Percentiles rank a stretch among this genome's conserved stretches.
Conservation (phyloP, 148 eudicot species). For the Rhododendron henanense region DNA sequence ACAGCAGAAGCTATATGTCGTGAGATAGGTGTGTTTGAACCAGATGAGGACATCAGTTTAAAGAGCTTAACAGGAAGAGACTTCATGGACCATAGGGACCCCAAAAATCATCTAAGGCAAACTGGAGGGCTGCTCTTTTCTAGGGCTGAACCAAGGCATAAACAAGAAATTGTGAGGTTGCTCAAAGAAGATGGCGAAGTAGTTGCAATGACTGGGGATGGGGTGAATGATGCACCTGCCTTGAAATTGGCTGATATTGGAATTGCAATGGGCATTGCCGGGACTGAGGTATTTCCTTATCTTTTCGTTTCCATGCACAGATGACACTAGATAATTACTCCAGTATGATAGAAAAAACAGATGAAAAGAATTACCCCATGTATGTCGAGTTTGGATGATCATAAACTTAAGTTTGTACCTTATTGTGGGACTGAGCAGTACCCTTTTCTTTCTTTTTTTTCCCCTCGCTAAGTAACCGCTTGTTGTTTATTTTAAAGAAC, state of each 20-base stretch:
- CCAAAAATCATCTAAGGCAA: slow-evolving; percentile 34
- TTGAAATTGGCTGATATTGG: slow-evolving; percentile 54
- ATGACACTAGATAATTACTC: not conserved
- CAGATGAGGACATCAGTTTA: slow-evolving; percentile 32
- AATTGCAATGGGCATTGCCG: slow-evolving; percentile 57
- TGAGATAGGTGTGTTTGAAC: slow-evolving; percentile 47
- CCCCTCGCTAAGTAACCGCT: not conserved
- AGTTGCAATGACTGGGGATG: slow-evolving; percentile 65
- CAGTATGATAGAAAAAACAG: not conserved
- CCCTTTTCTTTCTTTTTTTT: not conserved
- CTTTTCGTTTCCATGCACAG: not conserved
- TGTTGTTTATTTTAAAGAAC: not conserved
- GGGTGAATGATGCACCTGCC: slow-evolving; percentile 63
- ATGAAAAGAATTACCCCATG: not conserved
- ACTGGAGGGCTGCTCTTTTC: slow-evolving; percentile 51
- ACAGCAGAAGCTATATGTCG: slow-evolving; percentile 62
- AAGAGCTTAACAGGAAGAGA: slow-evolving; percentile 48
- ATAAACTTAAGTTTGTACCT: not conserved
- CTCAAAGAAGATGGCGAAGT: slow-evolving; percentile 53
- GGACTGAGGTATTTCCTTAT: slow-evolving; percentile 37
- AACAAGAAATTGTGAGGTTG: slow-evolving; percentile 53
- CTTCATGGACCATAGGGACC: slow-evolving; percentile 35
- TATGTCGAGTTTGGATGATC: not conserved
- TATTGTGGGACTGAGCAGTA: not conserved
- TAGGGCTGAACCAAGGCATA: slow-evolving; percentile 56